Base-by-base conservation (phyloP, 768 basidiomycete species). In the Mycena venus region DNA sequence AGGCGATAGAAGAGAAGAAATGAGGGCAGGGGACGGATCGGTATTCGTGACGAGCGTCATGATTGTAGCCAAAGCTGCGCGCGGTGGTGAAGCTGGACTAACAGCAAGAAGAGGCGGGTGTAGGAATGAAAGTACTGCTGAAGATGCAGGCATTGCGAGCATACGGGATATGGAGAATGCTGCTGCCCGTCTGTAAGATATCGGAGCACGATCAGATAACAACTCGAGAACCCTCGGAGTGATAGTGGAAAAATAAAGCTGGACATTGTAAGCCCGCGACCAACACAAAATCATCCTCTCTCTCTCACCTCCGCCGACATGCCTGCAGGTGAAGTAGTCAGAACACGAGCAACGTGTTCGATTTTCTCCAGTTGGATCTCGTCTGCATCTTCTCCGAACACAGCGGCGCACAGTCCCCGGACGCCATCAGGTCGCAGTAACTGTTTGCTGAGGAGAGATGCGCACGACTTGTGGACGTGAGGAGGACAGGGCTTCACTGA, bases 11-110 rank as follows among this genome's bases (percentile, higher is more conserved):
- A 96, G 78, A 23, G 85, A 80, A 0, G 91, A 87, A 47, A 95
- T 88, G 49, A 95, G 86, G 3, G 84, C 81, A 0, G 95, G 94
- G 4, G 94, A 93, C 7, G 96, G 95, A 75, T 97, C 95, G 7
- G 92, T 90, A 76, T 96, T 94, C 7, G 91, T 88, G 3, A 95
- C 83, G 31, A 97, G 84, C 0, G 86, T 85, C 62, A 88, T 84
- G 23, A 96, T 81, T 6, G 83, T 86, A 8, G 84, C 83, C n/a
- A 95, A 80, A 3, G 90, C 86, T 17, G 81, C 81, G 23, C 83
- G 80, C 6, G 90, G 84, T 5, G 82, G 66, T 38, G 82, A 69
- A 3, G 70, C 14, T 40, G 47, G 10, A 7, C 53, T 19, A 42
- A 62, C 34, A 5, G 72, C 69, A 27, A 87, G 78, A 61, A 95